A percentile compares a stretch with the other conserved stretches of the same genome.
phyloP scores from a whole-genome alignment of 164 flowering plant species.

The Platanus orientalis region DNA sequence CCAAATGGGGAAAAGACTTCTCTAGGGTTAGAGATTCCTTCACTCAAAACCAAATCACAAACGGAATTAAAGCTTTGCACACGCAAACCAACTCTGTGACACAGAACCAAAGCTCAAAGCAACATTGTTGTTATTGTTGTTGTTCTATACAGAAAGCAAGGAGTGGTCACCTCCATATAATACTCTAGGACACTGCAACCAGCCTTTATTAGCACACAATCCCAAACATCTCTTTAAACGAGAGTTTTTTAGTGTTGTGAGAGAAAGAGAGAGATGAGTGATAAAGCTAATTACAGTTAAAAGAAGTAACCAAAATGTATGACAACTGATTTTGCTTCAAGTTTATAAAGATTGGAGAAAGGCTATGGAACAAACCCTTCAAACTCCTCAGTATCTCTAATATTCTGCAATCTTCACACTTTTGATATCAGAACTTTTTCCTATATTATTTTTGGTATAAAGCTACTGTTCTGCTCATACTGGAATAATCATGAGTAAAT shows the following conservation, averaged over 20 bases:
- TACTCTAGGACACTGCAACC: background rate
- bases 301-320: no score
- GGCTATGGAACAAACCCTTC: no score
- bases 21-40: constrained; percentile 38
- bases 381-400: no score
- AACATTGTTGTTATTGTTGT: constrained; percentile 13
- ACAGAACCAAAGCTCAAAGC: constrained; percentile 1
- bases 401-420: no score
- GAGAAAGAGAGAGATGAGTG: background rate
- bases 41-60: constrained; percentile 24
- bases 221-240: background rate
- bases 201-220: background rate
- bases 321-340: background rate
- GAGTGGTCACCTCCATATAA: constrained; percentile 2
- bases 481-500: no score
- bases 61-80: constrained; percentile 30
- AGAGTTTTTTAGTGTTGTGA: background rate
- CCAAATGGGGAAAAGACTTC: no score
- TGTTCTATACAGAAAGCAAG: constrained; percentile 18
- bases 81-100: constrained; percentile 36
- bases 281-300: background rate
- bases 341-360: background rate
- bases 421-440: no score
- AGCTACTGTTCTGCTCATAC: no score
- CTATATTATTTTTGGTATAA: no score